These are phyloP conservation scores for Harringtonia lauricola DNA, from an alignment of 2,329 filamentous ascomycete species.

Conservation along the genomic window DNA sequence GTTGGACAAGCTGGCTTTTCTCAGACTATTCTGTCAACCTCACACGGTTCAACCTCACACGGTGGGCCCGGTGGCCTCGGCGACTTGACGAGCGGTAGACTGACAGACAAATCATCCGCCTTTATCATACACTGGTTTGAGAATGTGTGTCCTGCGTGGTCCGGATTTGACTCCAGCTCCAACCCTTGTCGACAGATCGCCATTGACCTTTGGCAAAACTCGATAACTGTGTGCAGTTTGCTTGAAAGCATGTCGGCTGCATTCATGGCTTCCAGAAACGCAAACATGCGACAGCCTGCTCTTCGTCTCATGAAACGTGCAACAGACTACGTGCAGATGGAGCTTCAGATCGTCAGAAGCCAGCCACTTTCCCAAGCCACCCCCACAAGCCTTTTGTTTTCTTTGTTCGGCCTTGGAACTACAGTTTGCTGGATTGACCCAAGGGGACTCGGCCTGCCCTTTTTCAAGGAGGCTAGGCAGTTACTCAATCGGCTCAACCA, in stretches of 20 bases:
- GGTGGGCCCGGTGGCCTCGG: no score
- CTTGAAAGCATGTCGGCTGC: slow-evolving; percentile 28
- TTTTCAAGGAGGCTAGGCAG: slow-evolving; percentile 10
- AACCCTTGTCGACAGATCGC: slow-evolving; percentile 27
- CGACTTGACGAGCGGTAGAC: background rate
- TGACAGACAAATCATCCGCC: slow-evolving; percentile 3
- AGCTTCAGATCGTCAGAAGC: slow-evolving; percentile 16
- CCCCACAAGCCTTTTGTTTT: slow-evolving; percentile 22
- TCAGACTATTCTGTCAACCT: no score
- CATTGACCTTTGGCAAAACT: slow-evolving; percentile 22
- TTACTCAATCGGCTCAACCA: slow-evolving; percentile 1
- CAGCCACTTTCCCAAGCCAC: slow-evolving; percentile 9
- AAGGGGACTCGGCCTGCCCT: slow-evolving; percentile 5
- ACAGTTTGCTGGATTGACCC: slow-evolving; percentile 28
- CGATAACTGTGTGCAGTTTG: slow-evolving; percentile 23
- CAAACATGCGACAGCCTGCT: slow-evolving; percentile 23
- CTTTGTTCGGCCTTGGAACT: slow-evolving; percentile 26
- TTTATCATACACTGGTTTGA: slow-evolving; percentile 22
- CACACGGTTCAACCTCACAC: no score
- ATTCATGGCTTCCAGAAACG: slow-evolving; percentile 23
- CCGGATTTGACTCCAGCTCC: slow-evolving; percentile 24
- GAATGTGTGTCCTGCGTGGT: slow-evolving; percentile 27
- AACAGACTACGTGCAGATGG: slow-evolving; percentile 20
- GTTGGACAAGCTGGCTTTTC: no score
- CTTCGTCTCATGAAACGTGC: slow-evolving; percentile 20